Percentiles rank a stretch among this genome's conserved stretches.
Conservation (phyloP, 2,329 filamentous ascomycete species). For the Verticillium nonalfalfae region DNA sequence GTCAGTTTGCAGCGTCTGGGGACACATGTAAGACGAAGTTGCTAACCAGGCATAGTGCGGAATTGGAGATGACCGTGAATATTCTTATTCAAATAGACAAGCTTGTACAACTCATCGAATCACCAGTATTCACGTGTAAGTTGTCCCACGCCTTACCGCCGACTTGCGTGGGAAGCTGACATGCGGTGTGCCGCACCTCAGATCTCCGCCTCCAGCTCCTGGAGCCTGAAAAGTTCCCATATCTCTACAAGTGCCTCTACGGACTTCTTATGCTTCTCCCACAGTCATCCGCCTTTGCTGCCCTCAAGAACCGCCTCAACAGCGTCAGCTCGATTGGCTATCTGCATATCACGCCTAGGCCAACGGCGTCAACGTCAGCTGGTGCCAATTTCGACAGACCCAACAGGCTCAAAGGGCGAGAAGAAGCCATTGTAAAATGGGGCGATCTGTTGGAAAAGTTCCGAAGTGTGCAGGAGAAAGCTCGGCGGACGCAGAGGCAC, state of each 20-base stretch:
- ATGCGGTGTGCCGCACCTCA: conserved; percentile 25
- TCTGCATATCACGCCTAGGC: conserved; percentile 72
- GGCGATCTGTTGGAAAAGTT: conserved; percentile 92
- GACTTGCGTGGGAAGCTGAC: neutral
- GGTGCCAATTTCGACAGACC: conserved; percentile 61
- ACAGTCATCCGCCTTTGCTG: conserved; percentile 94
- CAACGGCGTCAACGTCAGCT: conserved; percentile 37
- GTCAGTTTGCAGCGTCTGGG: conserved; percentile 38
- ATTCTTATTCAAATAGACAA: conserved; percentile 99
- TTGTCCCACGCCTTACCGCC: conserved; percentile 1
- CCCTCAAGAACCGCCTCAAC: conserved; percentile 92
- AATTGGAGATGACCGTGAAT: conserved; percentile 97
- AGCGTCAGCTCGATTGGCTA: conserved; percentile 97
- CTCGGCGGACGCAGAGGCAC: conserved; percentile 62
- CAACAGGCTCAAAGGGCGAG: conserved; percentile 73
- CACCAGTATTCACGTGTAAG: conserved; percentile 93
- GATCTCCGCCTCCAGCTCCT: conserved; percentile 91
- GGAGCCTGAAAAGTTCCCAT: conserved; percentile 90
- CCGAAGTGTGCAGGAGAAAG: conserved; percentile 80
- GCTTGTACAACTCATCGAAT: conserved; percentile 91
- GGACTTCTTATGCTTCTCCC: conserved; percentile 97
- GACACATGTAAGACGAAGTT: conserved; percentile 14
- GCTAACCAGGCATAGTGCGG: conserved; percentile 54
- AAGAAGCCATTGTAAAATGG: conserved; percentile 85
- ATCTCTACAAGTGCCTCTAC: conserved; percentile 96